These are phyloP conservation scores for Lodderomyces pseudojiufengensis DNA, from an alignment of 1,139 yeast genomes.

Conservation along the genomic window DNA sequence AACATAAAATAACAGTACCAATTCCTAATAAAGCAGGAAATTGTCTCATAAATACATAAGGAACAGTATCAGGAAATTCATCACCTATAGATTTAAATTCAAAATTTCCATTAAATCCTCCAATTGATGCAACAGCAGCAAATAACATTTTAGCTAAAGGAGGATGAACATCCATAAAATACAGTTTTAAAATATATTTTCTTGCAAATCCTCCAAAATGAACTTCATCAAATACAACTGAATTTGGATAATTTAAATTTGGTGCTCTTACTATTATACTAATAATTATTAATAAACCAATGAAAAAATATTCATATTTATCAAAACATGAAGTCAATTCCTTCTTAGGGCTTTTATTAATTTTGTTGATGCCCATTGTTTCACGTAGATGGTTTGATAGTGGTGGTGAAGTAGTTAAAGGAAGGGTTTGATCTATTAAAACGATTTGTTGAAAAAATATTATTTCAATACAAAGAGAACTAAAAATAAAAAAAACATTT, in stretches of 20 bases:
- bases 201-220: slow-evolving; percentile 74
- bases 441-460: no score
- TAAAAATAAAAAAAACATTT: no score
- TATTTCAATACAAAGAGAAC: no score
- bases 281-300: slow-evolving; percentile 50
- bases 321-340: slow-evolving; percentile 20
- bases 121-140: slow-evolving; percentile 70
- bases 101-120: slow-evolving; percentile 77
- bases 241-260: slow-evolving; percentile 26
- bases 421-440: no score
- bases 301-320: slow-evolving; percentile 27
- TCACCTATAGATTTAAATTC: slow-evolving; percentile 71
- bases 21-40: slow-evolving; percentile 84
- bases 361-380: no score
- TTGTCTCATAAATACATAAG: slow-evolving; percentile 79
- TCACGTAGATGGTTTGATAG: no score
- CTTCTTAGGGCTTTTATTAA: no score
- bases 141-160: slow-evolving; percentile 87
- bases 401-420: no score
- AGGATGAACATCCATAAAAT: slow-evolving; percentile 93
- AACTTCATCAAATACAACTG: slow-evolving; percentile 38
- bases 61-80: slow-evolving; percentile 53
- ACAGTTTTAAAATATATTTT: slow-evolving; percentile 66
- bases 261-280: slow-evolving; percentile 47
- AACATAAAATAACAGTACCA: slow-evolving; percentile 70